These are phyloP conservation scores for Rossbeevera mucosa DNA, from an alignment of 768 basidiomycete species.

Conservation along the genomic window DNA sequence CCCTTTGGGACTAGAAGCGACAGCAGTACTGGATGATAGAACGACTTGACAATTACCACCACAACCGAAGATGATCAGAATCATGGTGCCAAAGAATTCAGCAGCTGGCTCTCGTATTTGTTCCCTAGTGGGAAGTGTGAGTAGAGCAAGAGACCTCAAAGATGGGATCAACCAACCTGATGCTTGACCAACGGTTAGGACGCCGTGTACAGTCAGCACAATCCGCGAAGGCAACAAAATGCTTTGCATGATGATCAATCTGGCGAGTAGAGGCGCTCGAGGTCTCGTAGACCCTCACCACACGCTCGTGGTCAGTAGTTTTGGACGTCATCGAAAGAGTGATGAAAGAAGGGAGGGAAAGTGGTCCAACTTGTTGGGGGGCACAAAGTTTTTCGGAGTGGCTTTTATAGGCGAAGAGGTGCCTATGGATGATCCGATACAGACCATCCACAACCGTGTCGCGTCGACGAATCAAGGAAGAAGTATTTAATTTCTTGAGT, in stretches of 20 bases:
- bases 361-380: neutral
- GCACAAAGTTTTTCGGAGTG: neutral
- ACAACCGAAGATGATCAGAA: slow-evolving; percentile 56
- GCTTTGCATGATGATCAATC: slow-evolving; percentile 1
- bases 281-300: slow-evolving; percentile 18
- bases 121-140: slow-evolving; percentile 30
- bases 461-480: slow-evolving; percentile 2
- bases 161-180: slow-evolving; percentile 41
- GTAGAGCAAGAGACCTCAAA: neutral
- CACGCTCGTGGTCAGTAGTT: slow-evolving; percentile 11
- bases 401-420: slow-evolving; percentile 21
- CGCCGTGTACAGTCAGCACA: slow-evolving; percentile 35
- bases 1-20: slow-evolving; percentile 49
- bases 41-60: slow-evolving; percentile 56
- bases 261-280: slow-evolving; percentile 12
- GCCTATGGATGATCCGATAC: slow-evolving; percentile 1
- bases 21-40: slow-evolving; percentile 42
- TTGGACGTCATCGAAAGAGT: slow-evolving; percentile 18
- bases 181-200: slow-evolving; percentile 53
- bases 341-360: neutral
- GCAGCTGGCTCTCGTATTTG: slow-evolving; percentile 55
- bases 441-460: slow-evolving; percentile 1
- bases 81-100: slow-evolving; percentile 57
- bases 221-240: slow-evolving; percentile 19
- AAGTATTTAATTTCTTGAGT: slow-evolving; percentile 5